Evolutionary conservation across 2,329 filamentous ascomycete genomes (phyloP), one percentile per base, ranked within the genome.

Genomic region (Metarhizium brunneum): DNA sequence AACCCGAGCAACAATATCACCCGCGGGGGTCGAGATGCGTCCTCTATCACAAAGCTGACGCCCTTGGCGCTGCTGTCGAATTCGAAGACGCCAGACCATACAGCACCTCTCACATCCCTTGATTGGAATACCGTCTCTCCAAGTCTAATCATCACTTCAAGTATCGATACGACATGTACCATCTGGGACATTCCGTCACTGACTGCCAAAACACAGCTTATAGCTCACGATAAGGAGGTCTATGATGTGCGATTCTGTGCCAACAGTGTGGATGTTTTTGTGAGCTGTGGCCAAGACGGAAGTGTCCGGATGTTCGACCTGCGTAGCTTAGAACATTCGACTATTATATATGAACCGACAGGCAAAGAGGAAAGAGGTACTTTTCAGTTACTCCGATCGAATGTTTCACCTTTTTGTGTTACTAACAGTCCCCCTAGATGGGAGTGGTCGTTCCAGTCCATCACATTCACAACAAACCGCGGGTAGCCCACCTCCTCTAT

Each of bases 121-220:
- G 94, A 99, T 69, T 99, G 94, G 94, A 99, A 99, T 66, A 95
- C 90, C 2, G 87, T 99, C 53, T 96, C 91, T 29, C 94, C 94
- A 0, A 96, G 92, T 69, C 78, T 99, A 54, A 99, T 99, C 67
- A 99, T 99, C 66, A 99, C 94, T 1, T 96, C 92, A 3, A 97
- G 92, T 69, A 99, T 99, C 66, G 94, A 99, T 68, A 99, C 94
- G 1, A 99, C 94, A 6, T 99, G 94, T 73, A 99, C 94, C 4
- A 99, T 99, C 62, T 99, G 94, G 94, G 94, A 99, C 69, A 99
- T 99, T 55, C 94, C 94, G 3, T 96, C 94, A 1, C 78, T 99
- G 59, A 99, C 94, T 0, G 94, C 94, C 53, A 99, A 99, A 74
- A 99, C 94, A 2, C 94, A 99, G 70, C 78, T 99, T 49, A 99